A percentile compares a stretch with the other conserved stretches of the same genome.
These are phyloP conservation scores for Aspergillus versicolor DNA, from an alignment of 2,329 filamentous ascomycete genomes.

Conservation along the genomic window DNA sequence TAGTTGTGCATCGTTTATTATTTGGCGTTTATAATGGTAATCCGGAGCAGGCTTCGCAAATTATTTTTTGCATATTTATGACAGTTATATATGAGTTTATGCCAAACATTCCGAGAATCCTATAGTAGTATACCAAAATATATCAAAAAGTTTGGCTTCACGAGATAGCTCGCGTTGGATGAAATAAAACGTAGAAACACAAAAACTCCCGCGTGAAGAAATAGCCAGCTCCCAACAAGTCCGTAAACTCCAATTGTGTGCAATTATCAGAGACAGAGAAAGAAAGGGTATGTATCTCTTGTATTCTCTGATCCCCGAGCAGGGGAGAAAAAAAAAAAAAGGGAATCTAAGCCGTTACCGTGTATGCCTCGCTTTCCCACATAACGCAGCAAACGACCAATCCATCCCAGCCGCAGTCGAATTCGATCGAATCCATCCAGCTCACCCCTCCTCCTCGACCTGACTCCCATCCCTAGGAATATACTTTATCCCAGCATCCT, in stretches of 20 bases:
- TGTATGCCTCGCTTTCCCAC: slow-evolving; percentile 2
- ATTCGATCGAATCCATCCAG: too few species aligned
- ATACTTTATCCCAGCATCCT: slow-evolving; percentile 61
- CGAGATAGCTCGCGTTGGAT: neutral
- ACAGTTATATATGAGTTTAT: slow-evolving; percentile 5
- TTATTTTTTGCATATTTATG: neutral
- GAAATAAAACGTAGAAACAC: neutral
- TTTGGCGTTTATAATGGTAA: slow-evolving; percentile 8
- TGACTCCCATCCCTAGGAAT: slow-evolving; percentile 55
- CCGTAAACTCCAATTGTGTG: slow-evolving; percentile 10
- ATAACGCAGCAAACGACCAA: neutral
- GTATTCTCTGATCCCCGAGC: neutral
- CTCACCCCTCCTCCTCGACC: slow-evolving; percentile 44
- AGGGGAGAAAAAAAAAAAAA: neutral
- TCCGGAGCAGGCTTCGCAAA: slow-evolving; percentile 1
- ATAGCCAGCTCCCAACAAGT: neutral
- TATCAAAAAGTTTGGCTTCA: neutral
- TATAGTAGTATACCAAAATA: neutral
- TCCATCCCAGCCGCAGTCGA: too few species aligned
- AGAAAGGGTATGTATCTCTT: slow-evolving; percentile 8
- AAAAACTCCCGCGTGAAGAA: neutral
- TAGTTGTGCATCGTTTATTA: slow-evolving; percentile 1
- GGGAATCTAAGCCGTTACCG: neutral
- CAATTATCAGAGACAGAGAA: slow-evolving; percentile 8
- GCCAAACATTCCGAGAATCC: neutral